phyloP scores from a whole-genome alignment of 768 basidiomycete species.

The Phanerochaete carnosa region DNA sequence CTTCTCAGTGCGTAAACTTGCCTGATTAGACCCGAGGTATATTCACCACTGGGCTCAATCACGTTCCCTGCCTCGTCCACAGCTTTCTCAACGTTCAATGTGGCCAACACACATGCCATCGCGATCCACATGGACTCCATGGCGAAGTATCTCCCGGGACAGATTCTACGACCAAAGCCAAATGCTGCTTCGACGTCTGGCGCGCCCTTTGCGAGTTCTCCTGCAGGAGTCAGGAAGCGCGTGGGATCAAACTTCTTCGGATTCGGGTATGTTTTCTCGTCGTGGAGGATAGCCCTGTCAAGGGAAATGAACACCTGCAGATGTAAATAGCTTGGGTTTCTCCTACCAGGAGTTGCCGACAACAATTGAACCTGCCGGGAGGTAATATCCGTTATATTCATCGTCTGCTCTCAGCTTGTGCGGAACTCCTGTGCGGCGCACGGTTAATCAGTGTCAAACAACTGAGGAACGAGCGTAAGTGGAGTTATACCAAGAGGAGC shows the following conservation, averaged over 20 bases:
- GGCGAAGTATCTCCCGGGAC: conserved; percentile 21
- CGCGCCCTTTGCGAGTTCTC: conserved; percentile 4
- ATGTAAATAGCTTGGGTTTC: too few species aligned
- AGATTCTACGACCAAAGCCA: conserved; percentile 16
- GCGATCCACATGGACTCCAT: conserved; percentile 17
- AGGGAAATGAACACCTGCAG: too few species aligned
- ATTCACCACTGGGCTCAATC: not conserved
- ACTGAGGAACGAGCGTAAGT: too few species aligned
- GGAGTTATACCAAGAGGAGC: not conserved
- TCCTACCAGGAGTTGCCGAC: not conserved
- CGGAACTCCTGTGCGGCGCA: conserved; percentile 25
- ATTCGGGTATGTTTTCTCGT: conserved; percentile 31
- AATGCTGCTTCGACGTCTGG: conserved; percentile 6
- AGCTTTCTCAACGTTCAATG: conserved; percentile 17
- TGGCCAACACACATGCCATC: conserved; percentile 15
- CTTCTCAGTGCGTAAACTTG: not conserved
- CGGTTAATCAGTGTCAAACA: too few species aligned
- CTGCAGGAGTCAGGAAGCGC: conserved; percentile 8
- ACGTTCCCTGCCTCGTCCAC: conserved; percentile 15
- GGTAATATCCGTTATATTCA: conserved; percentile 26
- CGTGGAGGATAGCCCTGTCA: conserved; percentile 41
- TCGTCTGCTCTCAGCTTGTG: conserved; percentile 27
- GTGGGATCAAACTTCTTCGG: conserved; percentile 24
- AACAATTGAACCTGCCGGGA: conserved; percentile 26
- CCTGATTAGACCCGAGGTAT: not conserved